Evolutionary conservation across 108 stramenopile species (phyloP).

Genomic region (Cyclostephanos tholiformis): DNA sequence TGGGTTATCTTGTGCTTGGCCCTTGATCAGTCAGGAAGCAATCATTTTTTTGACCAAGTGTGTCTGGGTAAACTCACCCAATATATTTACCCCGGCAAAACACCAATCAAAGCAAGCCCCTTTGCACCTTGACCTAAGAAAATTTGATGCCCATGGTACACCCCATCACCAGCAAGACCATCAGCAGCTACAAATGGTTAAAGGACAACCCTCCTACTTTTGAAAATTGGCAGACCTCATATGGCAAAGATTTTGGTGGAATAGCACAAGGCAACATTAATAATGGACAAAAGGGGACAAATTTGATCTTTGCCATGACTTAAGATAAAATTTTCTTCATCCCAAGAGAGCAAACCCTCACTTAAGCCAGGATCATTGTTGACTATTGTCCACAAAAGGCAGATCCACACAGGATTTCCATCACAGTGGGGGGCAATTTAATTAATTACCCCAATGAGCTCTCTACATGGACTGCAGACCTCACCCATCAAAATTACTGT

Average conservation of each 20-base stretch:
- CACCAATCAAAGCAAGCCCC: too few species aligned
- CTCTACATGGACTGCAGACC: constrained; percentile 32
- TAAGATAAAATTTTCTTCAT: too few species aligned
- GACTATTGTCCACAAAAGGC: too few species aligned
- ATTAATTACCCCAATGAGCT: constrained; percentile 32
- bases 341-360: too few species aligned
- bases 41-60: too few species aligned
- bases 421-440: constrained; percentile 48
- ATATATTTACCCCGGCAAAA: too few species aligned
- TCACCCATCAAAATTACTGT: constrained; percentile 39
- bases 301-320: too few species aligned
- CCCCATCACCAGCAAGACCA: constrained; percentile 12
- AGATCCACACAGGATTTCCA: background rate
- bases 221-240: constrained; percentile 13
- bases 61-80: too few species aligned
- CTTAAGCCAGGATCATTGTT: too few species aligned
- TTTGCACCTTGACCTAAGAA: background rate
- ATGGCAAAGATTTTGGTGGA: constrained; percentile 23
- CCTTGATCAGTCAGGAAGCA: too few species aligned
- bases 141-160: constrained; percentile 13
- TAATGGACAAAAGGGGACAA: too few species aligned
- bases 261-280: constrained; percentile 20
- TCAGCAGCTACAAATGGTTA: background rate
- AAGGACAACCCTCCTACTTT: background rate
- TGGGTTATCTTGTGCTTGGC: too few species aligned